Conservation (phyloP, 202 grass and related monocot genomes). For the Zoysia matrella region DNA sequence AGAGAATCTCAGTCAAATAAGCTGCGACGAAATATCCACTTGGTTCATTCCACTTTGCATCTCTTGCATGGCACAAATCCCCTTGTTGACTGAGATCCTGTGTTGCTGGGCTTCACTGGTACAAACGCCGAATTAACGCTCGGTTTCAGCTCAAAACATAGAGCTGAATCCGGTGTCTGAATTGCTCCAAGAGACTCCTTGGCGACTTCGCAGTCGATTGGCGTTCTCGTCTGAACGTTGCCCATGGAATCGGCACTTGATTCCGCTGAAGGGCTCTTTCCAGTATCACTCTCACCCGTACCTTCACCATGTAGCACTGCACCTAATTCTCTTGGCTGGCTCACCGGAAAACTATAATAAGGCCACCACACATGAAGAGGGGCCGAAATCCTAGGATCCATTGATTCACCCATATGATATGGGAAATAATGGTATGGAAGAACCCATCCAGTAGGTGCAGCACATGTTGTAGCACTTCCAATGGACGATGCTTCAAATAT, state of each 20-base stretch:
- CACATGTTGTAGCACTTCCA: slow-evolving; percentile 8
- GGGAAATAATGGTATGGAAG: slow-evolving; percentile 36
- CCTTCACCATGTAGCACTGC: slow-evolving; percentile 3
- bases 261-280: slow-evolving; percentile 25
- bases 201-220: neutral
- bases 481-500: neutral
- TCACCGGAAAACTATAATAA: slow-evolving; percentile 35
- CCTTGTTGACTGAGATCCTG: slow-evolving; percentile 31
- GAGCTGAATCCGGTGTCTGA: neutral
- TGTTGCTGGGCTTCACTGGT: slow-evolving; percentile 45
- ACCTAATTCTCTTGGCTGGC: slow-evolving; percentile 9
- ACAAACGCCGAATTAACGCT: slow-evolving; percentile 61
- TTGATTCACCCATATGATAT: slow-evolving; percentile 7
- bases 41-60: slow-evolving; percentile 33
- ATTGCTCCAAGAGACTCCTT: neutral
- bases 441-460: slow-evolving; percentile 26
- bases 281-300: slow-evolving; percentile 19
- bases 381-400: slow-evolving; percentile 22
- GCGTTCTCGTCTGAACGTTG: neutral
- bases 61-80: slow-evolving; percentile 76
- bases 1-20: slow-evolving; percentile 44
- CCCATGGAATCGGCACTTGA: slow-evolving; percentile 30
- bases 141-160: slow-evolving; percentile 47
- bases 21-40: neutral
- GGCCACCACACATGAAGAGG: slow-evolving; percentile 53